Percentiles rank a stretch among this genome's conserved stretches.
phyloP scores from a whole-genome alignment of 176 grass and related monocot genomes.

The Dendrocalamus sinicus region DNA sequence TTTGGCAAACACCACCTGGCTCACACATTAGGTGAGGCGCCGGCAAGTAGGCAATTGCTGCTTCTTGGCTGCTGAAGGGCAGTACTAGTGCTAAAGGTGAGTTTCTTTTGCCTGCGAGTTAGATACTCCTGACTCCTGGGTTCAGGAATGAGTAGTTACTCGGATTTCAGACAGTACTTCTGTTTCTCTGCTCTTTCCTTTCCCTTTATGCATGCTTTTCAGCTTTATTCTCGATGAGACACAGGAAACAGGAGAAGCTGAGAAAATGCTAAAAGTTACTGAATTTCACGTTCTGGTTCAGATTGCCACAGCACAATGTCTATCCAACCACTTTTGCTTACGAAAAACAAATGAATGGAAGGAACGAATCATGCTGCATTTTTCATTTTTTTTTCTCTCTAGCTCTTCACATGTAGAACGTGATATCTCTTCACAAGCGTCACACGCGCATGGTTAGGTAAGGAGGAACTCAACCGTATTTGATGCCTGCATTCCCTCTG shows the following conservation, averaged over 20 bases:
- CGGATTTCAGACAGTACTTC: constrained; percentile 18
- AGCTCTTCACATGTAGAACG: constrained; percentile 44
- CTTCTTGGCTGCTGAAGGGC: constrained; percentile 24
- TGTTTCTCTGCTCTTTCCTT: constrained; percentile 31
- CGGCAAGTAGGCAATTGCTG: not conserved
- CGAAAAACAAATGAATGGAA: not conserved
- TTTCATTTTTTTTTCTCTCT: not conserved
- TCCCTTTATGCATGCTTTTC: constrained; percentile 37
- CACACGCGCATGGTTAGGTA: constrained; percentile 38
- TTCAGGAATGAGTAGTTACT: constrained; percentile 40
- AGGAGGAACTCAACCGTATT: constrained; percentile 11
- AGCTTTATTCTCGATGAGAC: constrained; percentile 15
- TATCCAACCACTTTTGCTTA: constrained; percentile 18
- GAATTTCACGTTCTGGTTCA: not conserved
- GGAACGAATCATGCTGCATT: constrained; percentile 10
- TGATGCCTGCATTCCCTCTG: constrained; percentile 39
- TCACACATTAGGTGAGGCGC: not conserved
- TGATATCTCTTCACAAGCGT: constrained; percentile 41
- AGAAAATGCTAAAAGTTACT: not conserved
- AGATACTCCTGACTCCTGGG: constrained; percentile 12
- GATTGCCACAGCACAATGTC: not conserved
- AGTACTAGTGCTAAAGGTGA: constrained; percentile 44
- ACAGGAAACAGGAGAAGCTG: not conserved
- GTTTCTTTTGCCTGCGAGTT: constrained; percentile 38
- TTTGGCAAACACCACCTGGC: not conserved